These are phyloP conservation scores for Verticillium klebahnii DNA, from an alignment of 2,329 filamentous ascomycete species.

Conservation along the genomic window DNA sequence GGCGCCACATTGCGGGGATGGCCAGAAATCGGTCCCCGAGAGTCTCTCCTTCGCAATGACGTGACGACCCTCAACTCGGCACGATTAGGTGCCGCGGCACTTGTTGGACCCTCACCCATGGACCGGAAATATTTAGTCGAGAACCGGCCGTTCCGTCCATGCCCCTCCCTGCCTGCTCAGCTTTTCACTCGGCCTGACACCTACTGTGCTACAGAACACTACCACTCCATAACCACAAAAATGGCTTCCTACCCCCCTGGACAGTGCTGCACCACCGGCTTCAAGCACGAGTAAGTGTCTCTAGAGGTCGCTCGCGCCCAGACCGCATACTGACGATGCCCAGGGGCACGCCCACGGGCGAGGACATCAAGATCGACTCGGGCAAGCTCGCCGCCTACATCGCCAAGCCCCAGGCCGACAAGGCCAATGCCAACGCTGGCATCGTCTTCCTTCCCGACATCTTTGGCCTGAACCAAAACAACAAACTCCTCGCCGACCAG, in stretches of 20 bases:
- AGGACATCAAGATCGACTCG: constrained; percentile 35
- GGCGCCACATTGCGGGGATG: too few species aligned
- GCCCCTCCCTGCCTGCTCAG: too few species aligned
- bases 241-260: constrained; percentile 52
- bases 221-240: constrained; percentile 4
- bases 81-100: too few species aligned
- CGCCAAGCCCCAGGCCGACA: constrained; percentile 36
- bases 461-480: constrained; percentile 44
- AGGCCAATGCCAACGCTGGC: constrained; percentile 33
- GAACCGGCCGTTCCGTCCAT: too few species aligned
- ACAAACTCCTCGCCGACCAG: constrained; percentile 34
- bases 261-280: constrained; percentile 47
- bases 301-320: not conserved
- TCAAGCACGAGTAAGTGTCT: constrained; percentile 46
- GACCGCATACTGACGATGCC: too few species aligned
- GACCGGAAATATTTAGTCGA: too few species aligned
- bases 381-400: constrained; percentile 46
- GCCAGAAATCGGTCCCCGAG: too few species aligned
- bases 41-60: too few species aligned
- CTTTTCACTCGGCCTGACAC: too few species aligned
- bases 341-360: constrained; percentile 45
- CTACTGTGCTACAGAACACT: not conserved
- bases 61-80: too few species aligned
- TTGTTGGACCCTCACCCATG: too few species aligned
- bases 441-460: constrained; percentile 46